Evolutionary conservation across 1,139 yeast genomes (phyloP), one percentile per base, ranked within the genome.

Genomic region (Saccharomycopsis hybrid): DNA sequence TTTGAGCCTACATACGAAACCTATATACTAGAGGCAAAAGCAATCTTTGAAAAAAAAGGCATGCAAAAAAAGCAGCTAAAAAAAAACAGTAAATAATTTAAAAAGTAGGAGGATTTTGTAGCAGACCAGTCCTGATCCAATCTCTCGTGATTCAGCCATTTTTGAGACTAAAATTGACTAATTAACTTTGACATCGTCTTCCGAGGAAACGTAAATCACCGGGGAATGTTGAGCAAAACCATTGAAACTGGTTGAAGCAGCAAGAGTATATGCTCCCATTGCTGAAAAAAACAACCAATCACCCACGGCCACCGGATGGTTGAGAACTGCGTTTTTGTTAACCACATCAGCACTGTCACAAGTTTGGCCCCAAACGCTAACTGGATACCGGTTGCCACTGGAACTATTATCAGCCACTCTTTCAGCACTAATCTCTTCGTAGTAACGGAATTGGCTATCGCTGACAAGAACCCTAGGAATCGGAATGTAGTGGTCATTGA

Each of bases 301-400:
- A 13, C 97, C 97, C 46, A 85, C 84, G 41, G 73, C 71, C 47
- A 89, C 80, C 46, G 81, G 78, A 49, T 75, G 73, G 18, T 80
- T 72, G 62, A 90, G 71, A 46, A 60, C 59, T 53, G 78, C 69
- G 41, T 70, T 72, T 48, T 73, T 66, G 30, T 85, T 67, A 53
- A 92, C 80, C 65, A 96, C 85, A 66, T 92, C 98, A 57, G 92
- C 73, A 3, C 97, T 97, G 67, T 92, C 98, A 69, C 98, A 92
- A 27, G 97, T 92, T 46, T 97, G 98, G 5, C 98, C 98, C 97
- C 97, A 92, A 54, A 92, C 76, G 25, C 96, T 82, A 62, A 72
- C 87, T 59, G 65, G 68, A 59, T 64, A 63, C 28, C 57, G 55
- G 56, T 38, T 44, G 8, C 36, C 41, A 8, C 27, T 8, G 4